Conservation (phyloP, 768 basidiomycete species). For the Cystobasidium ongulense region DNA sequence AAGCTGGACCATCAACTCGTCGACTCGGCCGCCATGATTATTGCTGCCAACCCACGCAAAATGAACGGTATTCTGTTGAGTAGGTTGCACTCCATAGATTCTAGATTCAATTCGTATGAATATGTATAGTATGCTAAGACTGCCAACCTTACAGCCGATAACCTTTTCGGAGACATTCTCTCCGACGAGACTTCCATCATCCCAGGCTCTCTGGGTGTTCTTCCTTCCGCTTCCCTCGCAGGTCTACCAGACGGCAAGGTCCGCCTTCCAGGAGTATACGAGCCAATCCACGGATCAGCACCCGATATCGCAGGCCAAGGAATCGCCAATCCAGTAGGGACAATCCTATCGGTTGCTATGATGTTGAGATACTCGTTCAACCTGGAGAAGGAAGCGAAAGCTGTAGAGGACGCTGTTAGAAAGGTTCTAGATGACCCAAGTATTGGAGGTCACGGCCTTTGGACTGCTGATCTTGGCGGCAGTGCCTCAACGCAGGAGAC, state of each 20-base stretch:
- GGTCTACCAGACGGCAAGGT: constrained; percentile 62
- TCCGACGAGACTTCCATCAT: constrained; percentile 96
- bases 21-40: constrained; percentile 92
- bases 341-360: constrained; percentile 88
- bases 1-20: constrained; percentile 83
- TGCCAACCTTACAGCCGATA: constrained; percentile 38
- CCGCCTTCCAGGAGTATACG: constrained; percentile 81
- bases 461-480: constrained; percentile 84
- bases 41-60: constrained; percentile 79
- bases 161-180: constrained; percentile 49
- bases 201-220: constrained; percentile 88
- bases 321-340: constrained; percentile 89
- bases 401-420: constrained; percentile 82
- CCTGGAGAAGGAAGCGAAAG: constrained; percentile 69
- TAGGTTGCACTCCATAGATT: constrained; percentile 49
- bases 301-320: constrained; percentile 91
- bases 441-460: constrained; percentile 63
- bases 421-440: constrained; percentile 69
- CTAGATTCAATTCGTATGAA: not conserved
- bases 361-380: constrained; percentile 90
- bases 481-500: constrained; percentile 64
- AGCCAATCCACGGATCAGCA: constrained; percentile 66
- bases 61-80: constrained; percentile 92
- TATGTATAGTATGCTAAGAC: not conserved
- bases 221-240: constrained; percentile 92